These are phyloP conservation scores for Zymoseptoria tritici DNA, from an alignment of 2,329 filamentous ascomycete species.

Conservation along the genomic window DNA sequence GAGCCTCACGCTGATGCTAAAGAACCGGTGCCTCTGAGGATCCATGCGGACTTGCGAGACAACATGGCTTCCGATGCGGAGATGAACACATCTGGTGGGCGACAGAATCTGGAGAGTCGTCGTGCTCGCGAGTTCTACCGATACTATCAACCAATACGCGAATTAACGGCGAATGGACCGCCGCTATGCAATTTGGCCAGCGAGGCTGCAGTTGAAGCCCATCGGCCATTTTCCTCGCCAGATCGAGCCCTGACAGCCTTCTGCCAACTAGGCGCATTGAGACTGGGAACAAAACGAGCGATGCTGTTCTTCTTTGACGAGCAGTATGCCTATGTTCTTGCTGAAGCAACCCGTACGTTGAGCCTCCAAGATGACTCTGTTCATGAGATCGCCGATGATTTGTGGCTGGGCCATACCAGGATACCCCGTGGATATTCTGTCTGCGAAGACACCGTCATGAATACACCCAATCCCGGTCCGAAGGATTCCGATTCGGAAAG, in stretches of 20 bases:
- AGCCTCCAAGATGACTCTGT: constrained; percentile 29
- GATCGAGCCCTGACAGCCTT: constrained; percentile 39
- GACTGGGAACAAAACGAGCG: constrained; percentile 41
- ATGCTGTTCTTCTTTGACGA: constrained; percentile 49
- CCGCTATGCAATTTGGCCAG: constrained; percentile 21
- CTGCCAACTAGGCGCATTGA: constrained; percentile 47
- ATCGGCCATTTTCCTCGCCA: constrained; percentile 23
- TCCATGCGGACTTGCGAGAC: neutral
- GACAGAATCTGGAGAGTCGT: constrained; percentile 19
- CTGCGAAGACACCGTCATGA: constrained; percentile 25
- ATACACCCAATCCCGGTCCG: constrained; percentile 14
- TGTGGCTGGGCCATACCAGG: constrained; percentile 25
- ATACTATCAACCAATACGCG: constrained; percentile 24
- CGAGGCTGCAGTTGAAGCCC: constrained; percentile 13
- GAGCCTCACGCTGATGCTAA: neutral
- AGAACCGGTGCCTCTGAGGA: neutral
- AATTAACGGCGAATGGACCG: constrained; percentile 22
- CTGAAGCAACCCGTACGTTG: constrained; percentile 45
- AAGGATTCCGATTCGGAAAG: constrained; percentile 5
- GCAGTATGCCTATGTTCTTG: constrained; percentile 45
- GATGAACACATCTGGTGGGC: constrained; percentile 5
- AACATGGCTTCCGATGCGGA: constrained; percentile 7
- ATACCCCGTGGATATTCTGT: constrained; percentile 25
- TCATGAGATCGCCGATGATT: constrained; percentile 18
- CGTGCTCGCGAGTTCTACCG: constrained; percentile 29